Evolutionary conservation across 2,329 filamentous ascomycete species (phyloP).

Genomic region (Hypoxylon sp.): DNA sequence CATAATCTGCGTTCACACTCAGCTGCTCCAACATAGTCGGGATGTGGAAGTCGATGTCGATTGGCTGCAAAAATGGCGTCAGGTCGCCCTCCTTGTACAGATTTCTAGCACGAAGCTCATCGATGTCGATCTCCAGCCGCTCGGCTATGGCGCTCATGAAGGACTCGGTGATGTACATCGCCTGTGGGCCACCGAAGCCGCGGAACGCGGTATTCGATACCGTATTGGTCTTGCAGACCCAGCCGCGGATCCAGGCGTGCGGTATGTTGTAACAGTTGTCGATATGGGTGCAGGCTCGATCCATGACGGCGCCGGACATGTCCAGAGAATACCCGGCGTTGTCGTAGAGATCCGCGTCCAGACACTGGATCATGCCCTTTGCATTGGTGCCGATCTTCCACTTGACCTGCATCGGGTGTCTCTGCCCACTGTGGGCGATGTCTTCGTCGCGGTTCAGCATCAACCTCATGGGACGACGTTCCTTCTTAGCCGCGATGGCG

Average conservation of each 20-base stretch:
- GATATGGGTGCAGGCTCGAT: constrained; percentile 82
- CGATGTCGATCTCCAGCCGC: constrained; percentile 79
- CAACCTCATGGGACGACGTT: constrained; percentile 79
- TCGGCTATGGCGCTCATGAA: constrained; percentile 91
- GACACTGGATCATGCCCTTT: constrained; percentile 84
- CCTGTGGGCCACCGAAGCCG: constrained; percentile 93
- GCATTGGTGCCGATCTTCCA: constrained; percentile 94
- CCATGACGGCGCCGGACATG: constrained; percentile 76
- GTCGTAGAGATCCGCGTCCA: constrained; percentile 86
- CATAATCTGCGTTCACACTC: constrained; percentile 74
- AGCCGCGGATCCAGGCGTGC: constrained; percentile 81
- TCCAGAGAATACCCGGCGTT: constrained; percentile 83
- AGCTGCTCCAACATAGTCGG: constrained; percentile 93
- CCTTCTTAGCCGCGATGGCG: constrained; percentile 84
- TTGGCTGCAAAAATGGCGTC: constrained; percentile 87
- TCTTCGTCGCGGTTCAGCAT: constrained; percentile 97
- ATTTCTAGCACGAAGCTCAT: constrained; percentile 82
- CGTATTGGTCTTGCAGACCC: constrained; percentile 90
- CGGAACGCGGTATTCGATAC: constrained; percentile 96
- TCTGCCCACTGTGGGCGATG: constrained; percentile 86
- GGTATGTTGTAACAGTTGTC: constrained; percentile 90
- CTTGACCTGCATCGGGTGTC: constrained; percentile 84
- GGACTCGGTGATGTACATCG: constrained; percentile 87
- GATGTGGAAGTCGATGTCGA: constrained; percentile 86
- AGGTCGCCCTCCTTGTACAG: constrained; percentile 78